A percentile compares a stretch with the other conserved stretches of the same genome.
Conservation (phyloP, 306 rosid genomes). For the Vigna nakashimae region DNA sequence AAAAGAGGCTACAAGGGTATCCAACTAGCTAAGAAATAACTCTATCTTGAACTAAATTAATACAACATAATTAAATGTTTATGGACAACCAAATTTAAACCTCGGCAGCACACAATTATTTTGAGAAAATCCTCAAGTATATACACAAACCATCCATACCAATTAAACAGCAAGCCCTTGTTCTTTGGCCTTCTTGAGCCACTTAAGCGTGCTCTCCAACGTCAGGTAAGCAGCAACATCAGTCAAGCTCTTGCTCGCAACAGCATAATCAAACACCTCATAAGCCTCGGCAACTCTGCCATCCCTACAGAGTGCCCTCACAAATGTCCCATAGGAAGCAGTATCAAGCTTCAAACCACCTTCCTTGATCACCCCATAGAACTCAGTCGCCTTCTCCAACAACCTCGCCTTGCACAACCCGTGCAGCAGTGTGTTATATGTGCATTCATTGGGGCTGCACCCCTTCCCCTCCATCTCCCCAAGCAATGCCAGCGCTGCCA, state of each 20-base stretch:
- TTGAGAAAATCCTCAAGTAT: neutral
- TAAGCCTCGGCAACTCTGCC: slow-evolving; percentile 86
- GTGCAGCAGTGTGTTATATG: slow-evolving; percentile 77
- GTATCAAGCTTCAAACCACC: slow-evolving; percentile 75
- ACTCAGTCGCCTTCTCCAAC: slow-evolving; percentile 73
- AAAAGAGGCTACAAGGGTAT: slow-evolving; percentile 5
- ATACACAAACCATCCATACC: slow-evolving; percentile 44
- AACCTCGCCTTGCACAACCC: slow-evolving; percentile 80
- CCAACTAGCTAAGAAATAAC: neutral
- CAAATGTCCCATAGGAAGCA: slow-evolving; percentile 76
- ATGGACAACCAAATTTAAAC: neutral
- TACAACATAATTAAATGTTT: slow-evolving; percentile 8
- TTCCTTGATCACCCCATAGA: slow-evolving; percentile 70
- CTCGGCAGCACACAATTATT: neutral
- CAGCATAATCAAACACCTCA: slow-evolving; percentile 89
- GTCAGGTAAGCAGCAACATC: slow-evolving; percentile 77
- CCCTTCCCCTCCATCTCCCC: slow-evolving; percentile 81
- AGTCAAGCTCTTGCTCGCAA: slow-evolving; percentile 84
- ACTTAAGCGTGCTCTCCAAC: slow-evolving; percentile 76
- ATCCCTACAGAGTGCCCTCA: slow-evolving; percentile 78
- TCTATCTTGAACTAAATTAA: neutral
- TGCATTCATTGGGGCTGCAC: slow-evolving; percentile 74
- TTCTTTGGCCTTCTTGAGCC: slow-evolving; percentile 71
- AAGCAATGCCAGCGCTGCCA: slow-evolving; percentile 68
- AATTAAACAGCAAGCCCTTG: slow-evolving; percentile 54